Base-by-base conservation (phyloP, 176 grass and related monocot species). In the Phyllostachys edulis region DNA sequence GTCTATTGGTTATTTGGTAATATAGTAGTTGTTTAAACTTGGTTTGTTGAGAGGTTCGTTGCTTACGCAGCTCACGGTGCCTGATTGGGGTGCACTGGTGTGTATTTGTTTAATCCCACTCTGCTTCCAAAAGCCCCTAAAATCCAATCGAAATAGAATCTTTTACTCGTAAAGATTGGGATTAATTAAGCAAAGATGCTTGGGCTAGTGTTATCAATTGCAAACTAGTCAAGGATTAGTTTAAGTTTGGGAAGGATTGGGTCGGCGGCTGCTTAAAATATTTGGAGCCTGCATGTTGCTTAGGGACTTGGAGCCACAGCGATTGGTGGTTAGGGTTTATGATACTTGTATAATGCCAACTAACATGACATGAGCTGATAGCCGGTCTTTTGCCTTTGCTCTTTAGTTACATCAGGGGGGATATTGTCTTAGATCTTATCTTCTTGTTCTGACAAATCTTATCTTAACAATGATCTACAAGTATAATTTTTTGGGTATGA, bases 281-380 rank as follows among this genome's bases (percentile, higher is more conserved):
- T 55, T 45, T 80, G 24, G 52, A 56, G 77, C 21, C 29, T 51
- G 39, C 76, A 85, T 54, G 61, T 68, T 87, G 70, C 85, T 49
- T 87, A 50, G 82, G 76, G 51, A 85, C 78, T 82, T 90, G 77
- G 54, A 71, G 78, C 71, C 64, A 77, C 45, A 47, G 24, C 55
- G 14, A 81, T 85, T 54, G 37, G 24, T 45, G 45, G 24, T 32
- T 46, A 51, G 47, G 23, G 29, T 67, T 72, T 75, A 81, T 26
- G 36, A 73, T 36, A 42, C 27, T 20, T 86, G n/a, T 57, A 12
- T 55, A 51, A 7, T 64, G 45, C 18, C 57, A 57, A 56, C 23
- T 36, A 81, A 74, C 56, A 66, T 26, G 57, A 46, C 46, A 73
- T 7, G 24, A 73, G 5, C 66, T 78, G 69, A 73, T 83, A 15